Evolutionary conservation across 2,329 filamentous ascomycete genomes (phyloP).

Genomic region (Nemania serpens): DNA sequence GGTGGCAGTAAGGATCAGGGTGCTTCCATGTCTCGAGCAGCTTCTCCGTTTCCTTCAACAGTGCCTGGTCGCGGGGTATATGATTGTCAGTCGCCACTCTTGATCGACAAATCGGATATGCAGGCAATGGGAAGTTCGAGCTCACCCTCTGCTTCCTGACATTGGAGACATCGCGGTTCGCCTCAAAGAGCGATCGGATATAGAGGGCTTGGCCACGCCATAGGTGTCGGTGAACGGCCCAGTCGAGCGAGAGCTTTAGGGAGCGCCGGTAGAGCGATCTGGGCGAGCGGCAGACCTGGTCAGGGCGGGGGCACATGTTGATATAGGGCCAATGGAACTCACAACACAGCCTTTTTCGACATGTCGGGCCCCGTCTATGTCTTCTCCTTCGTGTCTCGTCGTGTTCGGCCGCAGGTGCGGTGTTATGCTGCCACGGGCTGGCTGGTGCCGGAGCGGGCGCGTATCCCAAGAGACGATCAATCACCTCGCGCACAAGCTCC

Average conservation of each 20-base stretch:
- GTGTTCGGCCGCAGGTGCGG: conserved; percentile 2
- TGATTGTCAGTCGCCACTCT: conserved; percentile 19
- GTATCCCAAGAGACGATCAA: conserved; percentile 4
- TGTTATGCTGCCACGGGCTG: conserved; percentile 15
- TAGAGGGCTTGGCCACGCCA: conserved; percentile 98
- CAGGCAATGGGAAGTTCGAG: not conserved
- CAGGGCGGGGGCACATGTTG: conserved; percentile 16
- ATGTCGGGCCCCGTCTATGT: conserved; percentile 40
- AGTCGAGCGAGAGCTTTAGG: conserved; percentile 91
- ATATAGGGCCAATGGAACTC: conserved; percentile 38
- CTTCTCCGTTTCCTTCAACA: conserved; percentile 87
- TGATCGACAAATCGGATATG: conserved; percentile 7
- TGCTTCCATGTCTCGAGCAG: conserved; percentile 95
- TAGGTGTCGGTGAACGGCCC: conserved; percentile 88
- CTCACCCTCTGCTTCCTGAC: conserved; percentile 82
- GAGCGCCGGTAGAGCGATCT: conserved; percentile 88
- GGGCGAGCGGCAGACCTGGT: conserved; percentile 16
- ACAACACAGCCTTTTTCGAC: conserved; percentile 58
- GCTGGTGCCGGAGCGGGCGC: conserved; percentile 5
- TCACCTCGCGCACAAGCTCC: not conserved
- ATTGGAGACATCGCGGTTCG: conserved; percentile 83
- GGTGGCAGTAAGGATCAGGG: conserved; percentile 87
- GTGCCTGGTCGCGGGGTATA: conserved; percentile 58
- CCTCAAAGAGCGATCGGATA: conserved; percentile 92
- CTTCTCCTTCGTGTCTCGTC: conserved; percentile 9